Conservation (phyloP, 176 grass and related monocot species). For the Paspalum notatum region DNA sequence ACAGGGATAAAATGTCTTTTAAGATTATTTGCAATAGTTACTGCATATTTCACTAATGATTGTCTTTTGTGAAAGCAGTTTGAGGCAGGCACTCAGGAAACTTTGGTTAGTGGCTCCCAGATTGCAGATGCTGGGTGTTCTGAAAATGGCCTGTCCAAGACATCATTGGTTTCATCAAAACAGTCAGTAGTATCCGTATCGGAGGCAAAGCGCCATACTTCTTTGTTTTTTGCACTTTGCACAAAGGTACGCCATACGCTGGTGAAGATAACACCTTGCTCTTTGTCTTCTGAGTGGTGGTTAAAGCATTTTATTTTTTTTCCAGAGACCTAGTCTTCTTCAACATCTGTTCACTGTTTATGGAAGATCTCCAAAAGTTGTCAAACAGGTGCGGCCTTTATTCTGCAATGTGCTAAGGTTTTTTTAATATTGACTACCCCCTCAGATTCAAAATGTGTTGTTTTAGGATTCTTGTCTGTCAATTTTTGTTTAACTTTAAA, state of each 20-base stretch:
- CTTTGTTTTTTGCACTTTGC: conserved; percentile 98
- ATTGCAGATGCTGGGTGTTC: conserved; percentile 55
- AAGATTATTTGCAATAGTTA: background rate
- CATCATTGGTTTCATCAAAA: conserved; percentile 49
- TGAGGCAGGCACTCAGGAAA: conserved; percentile 62
- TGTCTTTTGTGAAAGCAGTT: conserved; percentile 31
- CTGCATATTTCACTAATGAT: conserved; percentile 16
- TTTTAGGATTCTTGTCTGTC: background rate
- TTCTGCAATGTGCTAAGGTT: conserved; percentile 24
- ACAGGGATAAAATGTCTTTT: background rate
- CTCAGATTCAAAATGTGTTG: background rate
- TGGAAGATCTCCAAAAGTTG: conserved; percentile 84
- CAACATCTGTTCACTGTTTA: conserved; percentile 77
- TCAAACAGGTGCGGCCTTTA: conserved; percentile 76
- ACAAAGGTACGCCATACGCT: conserved; percentile 75
- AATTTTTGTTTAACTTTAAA: no score
- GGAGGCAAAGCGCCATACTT: conserved; percentile 68
- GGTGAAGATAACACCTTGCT: conserved; percentile 10
- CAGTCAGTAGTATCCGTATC: conserved; percentile 54
- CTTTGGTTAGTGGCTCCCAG: conserved; percentile 58
- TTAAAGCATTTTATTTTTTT: conserved; percentile 49
- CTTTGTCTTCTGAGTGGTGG: conserved; percentile 11
- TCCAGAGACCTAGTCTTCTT: conserved; percentile 87
- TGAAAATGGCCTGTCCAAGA: conserved; percentile 51
- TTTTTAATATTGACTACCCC: conserved; percentile 27